These are phyloP conservation scores for Seminavis robusta DNA, from an alignment of 108 stramenopile species.

Conservation along the genomic window DNA sequence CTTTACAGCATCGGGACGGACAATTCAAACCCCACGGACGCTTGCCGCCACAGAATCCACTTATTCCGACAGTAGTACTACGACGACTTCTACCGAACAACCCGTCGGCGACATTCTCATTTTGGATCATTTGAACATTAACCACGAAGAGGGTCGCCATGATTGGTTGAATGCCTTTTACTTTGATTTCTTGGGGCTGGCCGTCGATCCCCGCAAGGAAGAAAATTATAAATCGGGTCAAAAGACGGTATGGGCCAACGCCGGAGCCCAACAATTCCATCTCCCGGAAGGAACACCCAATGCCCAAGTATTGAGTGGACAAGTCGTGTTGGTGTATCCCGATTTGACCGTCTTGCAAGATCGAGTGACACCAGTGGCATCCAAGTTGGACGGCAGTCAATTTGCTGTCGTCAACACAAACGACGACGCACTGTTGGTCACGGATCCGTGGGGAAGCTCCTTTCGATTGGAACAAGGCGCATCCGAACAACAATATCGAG, in stretches of 20 bases:
- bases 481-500: conserved; percentile 33
- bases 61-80: no score
- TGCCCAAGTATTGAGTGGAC: conserved; percentile 59
- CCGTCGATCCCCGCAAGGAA: conserved; percentile 25
- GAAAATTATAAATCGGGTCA: conserved; percentile 5
- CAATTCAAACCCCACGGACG: no score
- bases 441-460: conserved; percentile 59
- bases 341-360: conserved; percentile 30
- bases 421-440: conserved; percentile 34
- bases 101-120: conserved; percentile 29
- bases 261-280: conserved; percentile 39
- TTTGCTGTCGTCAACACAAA: conserved; percentile 24
- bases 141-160: conserved; percentile 28
- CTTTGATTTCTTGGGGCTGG: conserved; percentile 22
- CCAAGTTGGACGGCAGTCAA: conserved; percentile 30
- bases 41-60: no score
- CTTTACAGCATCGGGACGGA: no score
- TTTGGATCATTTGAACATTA: conserved; percentile 36
- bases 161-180: conserved; percentile 36
- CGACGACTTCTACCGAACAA: no score
- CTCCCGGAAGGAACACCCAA: conserved; percentile 27
- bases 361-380: conserved; percentile 20
- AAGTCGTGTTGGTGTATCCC: conserved; percentile 46
- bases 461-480: conserved; percentile 43
- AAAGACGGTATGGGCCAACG: conserved; percentile 27